These are phyloP conservation scores for Malbranchea zuffiana DNA, from an alignment of 2,329 filamentous ascomycete species.

Conservation along the genomic window DNA sequence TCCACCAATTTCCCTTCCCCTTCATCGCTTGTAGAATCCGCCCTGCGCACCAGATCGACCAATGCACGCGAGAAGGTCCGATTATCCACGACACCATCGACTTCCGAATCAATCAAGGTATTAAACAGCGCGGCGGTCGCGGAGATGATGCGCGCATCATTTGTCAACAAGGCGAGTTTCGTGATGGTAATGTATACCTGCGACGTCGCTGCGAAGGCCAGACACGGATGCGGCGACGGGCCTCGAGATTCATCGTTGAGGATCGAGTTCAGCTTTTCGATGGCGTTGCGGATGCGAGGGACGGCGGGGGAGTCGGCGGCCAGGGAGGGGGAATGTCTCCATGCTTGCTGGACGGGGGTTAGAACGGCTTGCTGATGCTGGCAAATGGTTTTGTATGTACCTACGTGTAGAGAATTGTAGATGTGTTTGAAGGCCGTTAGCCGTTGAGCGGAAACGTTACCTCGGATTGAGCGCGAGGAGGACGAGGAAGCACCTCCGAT, in stretches of 20 bases:
- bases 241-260: constrained; percentile 82
- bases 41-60: constrained; percentile 73
- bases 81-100: constrained; percentile 87
- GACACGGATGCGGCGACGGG: constrained; percentile 81
- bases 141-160: constrained; percentile 75
- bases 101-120: constrained; percentile 87
- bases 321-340: constrained; percentile 45
- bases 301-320: constrained; percentile 42
- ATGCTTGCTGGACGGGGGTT: constrained; percentile 42
- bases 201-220: constrained; percentile 71
- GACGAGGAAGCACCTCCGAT: constrained; percentile 45
- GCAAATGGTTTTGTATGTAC: constrained; percentile 1
- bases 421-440: constrained; percentile 51
- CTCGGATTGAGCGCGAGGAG: constrained; percentile 38
- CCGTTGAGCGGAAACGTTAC: constrained; percentile 49
- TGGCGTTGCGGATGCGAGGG: constrained; percentile 40
- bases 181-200: constrained; percentile 84
- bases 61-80: constrained; percentile 74
- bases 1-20: constrained; percentile 85
- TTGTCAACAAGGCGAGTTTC: constrained; percentile 75
- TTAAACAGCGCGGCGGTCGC: constrained; percentile 80
- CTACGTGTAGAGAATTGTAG: constrained; percentile 49
- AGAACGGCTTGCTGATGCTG: background rate
- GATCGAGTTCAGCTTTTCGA: constrained; percentile 52
- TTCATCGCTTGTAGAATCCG: constrained; percentile 51